Percentiles rank a stretch among this genome's conserved stretches.
Evolutionary conservation across 306 rosid species (phyloP).

Genomic region (Clitoria ternatea): DNA sequence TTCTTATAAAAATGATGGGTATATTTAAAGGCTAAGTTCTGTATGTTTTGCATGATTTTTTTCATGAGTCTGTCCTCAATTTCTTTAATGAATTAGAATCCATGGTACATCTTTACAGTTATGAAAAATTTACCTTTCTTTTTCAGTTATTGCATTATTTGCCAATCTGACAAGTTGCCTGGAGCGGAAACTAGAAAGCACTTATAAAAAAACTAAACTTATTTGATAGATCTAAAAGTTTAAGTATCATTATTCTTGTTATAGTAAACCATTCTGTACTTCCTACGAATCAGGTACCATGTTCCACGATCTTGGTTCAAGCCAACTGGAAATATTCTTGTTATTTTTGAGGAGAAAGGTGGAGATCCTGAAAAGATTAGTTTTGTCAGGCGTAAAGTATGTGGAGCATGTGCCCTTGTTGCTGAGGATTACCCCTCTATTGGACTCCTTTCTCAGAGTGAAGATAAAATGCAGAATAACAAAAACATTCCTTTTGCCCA

Average conservation of each 20-base stretch:
- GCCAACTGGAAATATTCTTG: slow-evolving; percentile 77
- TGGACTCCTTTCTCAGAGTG: slow-evolving; percentile 43
- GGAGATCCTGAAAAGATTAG: slow-evolving; percentile 70
- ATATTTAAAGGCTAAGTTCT: neutral
- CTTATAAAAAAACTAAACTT: neutral
- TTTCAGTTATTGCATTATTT: neutral
- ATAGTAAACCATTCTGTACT: neutral
- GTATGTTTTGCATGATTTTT: neutral
- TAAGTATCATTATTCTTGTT: neutral
- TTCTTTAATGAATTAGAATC: slow-evolving; percentile 1
- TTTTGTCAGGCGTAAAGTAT: slow-evolving; percentile 50
- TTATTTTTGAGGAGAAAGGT: slow-evolving; percentile 87
- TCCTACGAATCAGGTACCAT: slow-evolving; percentile 67
- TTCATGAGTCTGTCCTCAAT: neutral
- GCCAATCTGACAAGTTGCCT: neutral
- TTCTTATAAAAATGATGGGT: neutral
- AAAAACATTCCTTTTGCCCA: slow-evolving; percentile 33
- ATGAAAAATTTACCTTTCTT: slow-evolving; percentile 1
- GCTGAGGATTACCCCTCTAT: slow-evolving; percentile 60
- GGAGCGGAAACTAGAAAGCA: neutral
- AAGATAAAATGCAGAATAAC: slow-evolving; percentile 22
- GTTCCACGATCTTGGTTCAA: slow-evolving; percentile 97
- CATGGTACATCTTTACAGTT: neutral
- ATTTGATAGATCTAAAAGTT: neutral
- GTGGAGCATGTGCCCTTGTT: slow-evolving; percentile 53